Base-by-base conservation (phyloP, 495 filamentous ascomycete species). In the Talaromyces thailandensis region DNA sequence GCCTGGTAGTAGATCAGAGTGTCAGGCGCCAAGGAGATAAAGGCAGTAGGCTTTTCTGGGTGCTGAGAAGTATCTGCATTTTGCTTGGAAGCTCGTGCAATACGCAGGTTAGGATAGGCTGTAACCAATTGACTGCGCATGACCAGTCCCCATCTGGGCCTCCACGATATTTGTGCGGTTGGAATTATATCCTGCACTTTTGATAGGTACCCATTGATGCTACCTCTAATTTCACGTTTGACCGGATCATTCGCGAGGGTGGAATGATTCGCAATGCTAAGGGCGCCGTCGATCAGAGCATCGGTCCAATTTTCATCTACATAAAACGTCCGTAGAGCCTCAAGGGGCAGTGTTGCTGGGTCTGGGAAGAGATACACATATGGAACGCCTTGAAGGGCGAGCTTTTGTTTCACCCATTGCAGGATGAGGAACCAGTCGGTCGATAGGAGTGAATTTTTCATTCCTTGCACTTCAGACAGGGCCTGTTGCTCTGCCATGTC, bases 231-330 rank as follows among this genome's bases (percentile, higher is more conserved):
- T n/a, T 56, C 62, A 5, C 8, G 32, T 4, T 75, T 69, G 8
- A 65, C 63, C n/a, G 37, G 12, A 29, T 76, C 75, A 4, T 69
- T 62, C 9, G 48, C 28, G 0, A 56, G 63, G 8, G 60, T 29
- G 6, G 28, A 26, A 61, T 81, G 78, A 63, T 81, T 80, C 2
- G 65, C 79, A 0, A 78, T 40, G 11, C 63, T 68, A 0, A 84
- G 66, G 4, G 74, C 81, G 1, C 81, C 80, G 60, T 84, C 81
- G 7, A 83, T 63, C 6, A 81, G 18, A 14, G 67, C 66, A 37
- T 81, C 76, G 0, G 73, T 50, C 81, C 80, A 82, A 56, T 67
- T 69, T 0, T 50, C 14, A 29, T 84, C 80, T 26, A 83, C 71
- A 48, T 70, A 61, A 66, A 83, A 84, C 69, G 81, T 78, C 0